A percentile compares a stretch with the other conserved stretches of the same genome.
These are phyloP conservation scores for Fennellomyces sp. DNA, from an alignment of 371 early-diverging fungal genomes.

Conservation along the genomic window DNA sequence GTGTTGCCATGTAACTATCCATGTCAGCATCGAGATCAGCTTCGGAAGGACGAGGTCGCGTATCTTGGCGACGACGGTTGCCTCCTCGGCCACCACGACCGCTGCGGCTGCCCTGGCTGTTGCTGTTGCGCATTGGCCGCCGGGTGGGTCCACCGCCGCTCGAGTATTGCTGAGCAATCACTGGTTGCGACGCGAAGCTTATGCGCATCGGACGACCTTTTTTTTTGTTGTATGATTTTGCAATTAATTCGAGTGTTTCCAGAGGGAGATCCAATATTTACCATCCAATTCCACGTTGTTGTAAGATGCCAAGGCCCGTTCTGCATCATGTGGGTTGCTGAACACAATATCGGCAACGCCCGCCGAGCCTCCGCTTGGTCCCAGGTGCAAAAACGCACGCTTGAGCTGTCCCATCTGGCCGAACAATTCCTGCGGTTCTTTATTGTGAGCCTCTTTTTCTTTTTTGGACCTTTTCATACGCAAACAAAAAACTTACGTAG, in stretches of 20 bases:
- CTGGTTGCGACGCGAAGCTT: conserved; percentile 18
- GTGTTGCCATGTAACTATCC: conserved; percentile 49
- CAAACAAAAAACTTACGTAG: conserved; percentile 45
- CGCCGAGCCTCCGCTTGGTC: conserved; percentile 62
- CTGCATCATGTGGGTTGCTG: conserved; percentile 50
- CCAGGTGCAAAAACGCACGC: conserved; percentile 57
- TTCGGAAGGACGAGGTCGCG: conserved; percentile 40
- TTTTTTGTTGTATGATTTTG: neutral
- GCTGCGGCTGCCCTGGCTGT: conserved; percentile 7
- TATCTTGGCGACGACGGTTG: conserved; percentile 21
- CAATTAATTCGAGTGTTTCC: too few relatives aligned
- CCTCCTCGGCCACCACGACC: conserved; percentile 20
- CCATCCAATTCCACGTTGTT: conserved; percentile 67
- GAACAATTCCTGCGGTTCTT: conserved; percentile 50
- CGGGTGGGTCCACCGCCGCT: conserved; percentile 4
- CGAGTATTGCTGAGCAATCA: conserved; percentile 3
- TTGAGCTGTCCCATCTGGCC: conserved; percentile 55
- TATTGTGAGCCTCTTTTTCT: neutral
- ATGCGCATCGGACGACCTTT: conserved; percentile 57
- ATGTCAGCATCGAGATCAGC: conserved; percentile 56
- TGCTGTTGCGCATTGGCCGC: conserved; percentile 19
- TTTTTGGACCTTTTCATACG: neutral
- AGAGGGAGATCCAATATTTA: conserved; percentile 29
- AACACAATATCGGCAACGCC: conserved; percentile 68
- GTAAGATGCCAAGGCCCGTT: conserved; percentile 54